Evolutionary conservation across 2,329 filamentous ascomycete genomes (phyloP).

Genomic region (Lasiodiplodia hormozganensis): DNA sequence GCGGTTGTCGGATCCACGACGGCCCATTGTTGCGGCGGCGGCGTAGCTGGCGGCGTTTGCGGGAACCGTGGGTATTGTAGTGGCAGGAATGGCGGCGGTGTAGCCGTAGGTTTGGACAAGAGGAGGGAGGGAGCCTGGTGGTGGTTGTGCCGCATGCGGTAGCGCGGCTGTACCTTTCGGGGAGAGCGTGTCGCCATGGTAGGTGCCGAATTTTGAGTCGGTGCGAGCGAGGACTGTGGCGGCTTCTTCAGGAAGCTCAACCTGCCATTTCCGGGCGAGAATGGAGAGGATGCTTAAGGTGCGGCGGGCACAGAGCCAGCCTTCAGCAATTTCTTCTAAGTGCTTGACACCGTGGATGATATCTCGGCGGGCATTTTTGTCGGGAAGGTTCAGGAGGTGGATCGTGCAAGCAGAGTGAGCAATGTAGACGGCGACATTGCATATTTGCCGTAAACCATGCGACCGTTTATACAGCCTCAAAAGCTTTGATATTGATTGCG

Average conservation of each 20-base stretch:
- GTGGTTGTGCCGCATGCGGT: conserved; percentile 32
- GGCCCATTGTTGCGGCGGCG: neutral
- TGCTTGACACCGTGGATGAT: conserved; percentile 90
- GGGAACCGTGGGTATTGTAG: neutral
- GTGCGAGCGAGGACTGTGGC: conserved; percentile 75
- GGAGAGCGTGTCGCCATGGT: conserved; percentile 38
- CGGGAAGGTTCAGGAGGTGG: conserved; percentile 88
- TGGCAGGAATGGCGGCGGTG: conserved; percentile 1
- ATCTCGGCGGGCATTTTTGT: conserved; percentile 88
- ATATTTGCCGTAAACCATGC: conserved; percentile 90
- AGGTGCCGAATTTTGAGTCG: conserved; percentile 79
- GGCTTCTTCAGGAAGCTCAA: conserved; percentile 86
- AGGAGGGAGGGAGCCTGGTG: conserved; percentile 3
- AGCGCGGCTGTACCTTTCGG: conserved; percentile 10
- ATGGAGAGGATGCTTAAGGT: conserved; percentile 86
- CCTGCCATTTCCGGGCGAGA: conserved; percentile 86
- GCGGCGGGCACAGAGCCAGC: conserved; percentile 88
- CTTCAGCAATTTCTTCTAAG: conserved; percentile 92
- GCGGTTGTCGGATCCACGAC: conserved; percentile 18
- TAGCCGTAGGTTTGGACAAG: conserved; percentile 21
- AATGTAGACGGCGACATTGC: conserved; percentile 96
- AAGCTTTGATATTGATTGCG: conserved; percentile 89
- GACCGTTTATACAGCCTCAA: conserved; percentile 92
- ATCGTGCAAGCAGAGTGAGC: conserved; percentile 93
- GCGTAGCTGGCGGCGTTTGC: neutral